Base-by-base conservation (phyloP, 352 stramenopile genomes). In the Blastocystis sp. region DNA sequence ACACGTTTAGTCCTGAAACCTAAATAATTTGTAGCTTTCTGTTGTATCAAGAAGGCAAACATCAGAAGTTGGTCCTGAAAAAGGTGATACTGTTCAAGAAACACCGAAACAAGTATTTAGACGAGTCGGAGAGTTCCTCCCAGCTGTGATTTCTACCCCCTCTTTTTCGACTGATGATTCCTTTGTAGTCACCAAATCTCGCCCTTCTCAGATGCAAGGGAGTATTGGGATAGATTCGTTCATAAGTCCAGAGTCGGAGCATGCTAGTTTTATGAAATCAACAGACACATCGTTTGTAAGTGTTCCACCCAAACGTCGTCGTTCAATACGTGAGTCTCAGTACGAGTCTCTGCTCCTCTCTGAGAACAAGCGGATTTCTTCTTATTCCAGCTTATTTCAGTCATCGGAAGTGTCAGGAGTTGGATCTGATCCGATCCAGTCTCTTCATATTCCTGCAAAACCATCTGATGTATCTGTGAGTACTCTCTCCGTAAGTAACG, bases 311-410 rank as follows among this genome's bases (percentile, higher is more conserved):
- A 66, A 64, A 41, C 50, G 73, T n/a, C 73, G 73, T 6, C 50
- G 54, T 53, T 85, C 73, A 0, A 85, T 85, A n/a, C 41, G 47
- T 24, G 47, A 66, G 37, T 66, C 45, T 8, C n/a, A 85, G 1
- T 85, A 85, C 45, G 73, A 56, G 16, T 85, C 73, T 20, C 56
- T 85, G 0, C 50, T 85, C 0, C 43, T 63, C 0, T 66, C 73
- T n/a, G 73, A 85, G 20, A 45, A 26, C 26, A 66, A 65, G 37
- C 45, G 53, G 16, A 30, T 85, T 47, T 39, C 45, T 18, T 55
- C 73, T 2, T 85, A 85, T 24, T 65, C 26, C 3, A 64, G 53
- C 53, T 54, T 85, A 6, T 66, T 85, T 68, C 73, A 66, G 50
- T 13, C 30, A 34, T 85, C 73, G 16, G 50, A 56, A 56, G 20